phyloP scores from a whole-genome alignment of 2,329 filamentous ascomycete genomes.

The Xenoacremonium recifei region DNA sequence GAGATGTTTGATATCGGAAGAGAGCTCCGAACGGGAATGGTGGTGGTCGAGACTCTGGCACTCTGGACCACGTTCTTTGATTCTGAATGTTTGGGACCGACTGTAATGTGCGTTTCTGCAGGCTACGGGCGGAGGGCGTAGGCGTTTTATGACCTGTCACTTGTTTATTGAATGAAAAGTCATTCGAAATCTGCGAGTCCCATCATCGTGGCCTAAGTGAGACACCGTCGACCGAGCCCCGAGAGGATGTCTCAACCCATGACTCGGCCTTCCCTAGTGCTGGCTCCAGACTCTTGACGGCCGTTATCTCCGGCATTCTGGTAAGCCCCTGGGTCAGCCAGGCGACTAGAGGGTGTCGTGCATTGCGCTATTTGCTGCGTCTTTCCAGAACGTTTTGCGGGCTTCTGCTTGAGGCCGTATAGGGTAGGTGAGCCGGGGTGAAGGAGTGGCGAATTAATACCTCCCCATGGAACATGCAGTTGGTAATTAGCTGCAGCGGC shows the following conservation, averaged over 20 bases:
- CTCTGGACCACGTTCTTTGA: no score
- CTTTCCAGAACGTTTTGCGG: no score
- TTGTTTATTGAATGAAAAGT: not conserved
- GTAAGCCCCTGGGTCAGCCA: no score
- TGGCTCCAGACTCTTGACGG: not conserved
- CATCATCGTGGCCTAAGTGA: not conserved
- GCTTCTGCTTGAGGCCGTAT: no score
- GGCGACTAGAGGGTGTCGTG: no score
- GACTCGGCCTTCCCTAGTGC: not conserved
- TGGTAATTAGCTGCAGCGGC: no score
- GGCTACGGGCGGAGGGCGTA: not conserved
- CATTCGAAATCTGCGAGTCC: not conserved
- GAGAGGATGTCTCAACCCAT: not conserved
- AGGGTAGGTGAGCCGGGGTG: no score
- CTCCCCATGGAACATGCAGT: no score
- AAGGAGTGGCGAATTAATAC: no score
- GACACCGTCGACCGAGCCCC: not conserved
- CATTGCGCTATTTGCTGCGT: no score
- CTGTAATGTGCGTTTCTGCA: constrained; percentile 8
- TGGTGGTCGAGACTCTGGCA: constrained; percentile 10
- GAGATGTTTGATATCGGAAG: not conserved
- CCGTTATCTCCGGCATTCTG: constrained; percentile 1
- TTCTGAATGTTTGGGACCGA: no score
- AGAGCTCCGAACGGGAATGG: not conserved
- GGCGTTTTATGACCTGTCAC: not conserved